Percentiles rank a stretch among this genome's conserved stretches.
Evolutionary conservation across 139 green algal species (phyloP).

Genomic region (Haematococcus lacustris): DNA sequence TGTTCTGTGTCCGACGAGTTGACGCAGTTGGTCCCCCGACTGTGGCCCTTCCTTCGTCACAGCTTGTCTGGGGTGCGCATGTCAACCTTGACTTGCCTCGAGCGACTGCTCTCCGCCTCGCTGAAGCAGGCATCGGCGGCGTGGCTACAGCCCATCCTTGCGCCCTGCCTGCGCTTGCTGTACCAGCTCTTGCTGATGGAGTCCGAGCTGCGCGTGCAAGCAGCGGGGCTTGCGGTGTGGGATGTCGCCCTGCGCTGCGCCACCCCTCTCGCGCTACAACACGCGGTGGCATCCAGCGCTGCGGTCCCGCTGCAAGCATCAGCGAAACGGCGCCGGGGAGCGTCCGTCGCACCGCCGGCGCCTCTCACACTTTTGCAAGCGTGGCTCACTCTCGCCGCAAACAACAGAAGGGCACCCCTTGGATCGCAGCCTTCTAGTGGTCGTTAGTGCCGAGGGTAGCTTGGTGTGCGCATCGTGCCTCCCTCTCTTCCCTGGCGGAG

Average conservation of each 20-base stretch:
- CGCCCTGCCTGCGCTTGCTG: not conserved
- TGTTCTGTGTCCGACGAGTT: not conserved
- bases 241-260: not conserved
- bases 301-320: too few species aligned
- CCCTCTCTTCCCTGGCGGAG: too few species aligned
- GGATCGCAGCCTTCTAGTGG: too few species aligned
- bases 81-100: not conserved
- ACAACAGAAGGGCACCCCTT: too few species aligned
- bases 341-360: too few species aligned
- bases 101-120: not conserved
- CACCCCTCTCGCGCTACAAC: too few species aligned
- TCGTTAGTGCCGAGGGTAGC: too few species aligned
- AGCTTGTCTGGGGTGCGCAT: conserved; percentile 27
- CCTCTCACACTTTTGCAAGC: too few species aligned
- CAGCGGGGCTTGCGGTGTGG: not conserved
- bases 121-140: not conserved
- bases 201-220: not conserved
- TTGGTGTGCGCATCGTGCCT: too few species aligned
- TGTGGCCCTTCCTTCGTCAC: conserved; percentile 82
- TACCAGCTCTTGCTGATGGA: not conserved
- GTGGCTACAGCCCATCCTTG: not conserved
- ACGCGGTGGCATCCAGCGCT: too few species aligned
- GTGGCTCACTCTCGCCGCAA: too few species aligned
- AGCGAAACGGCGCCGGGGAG: too few species aligned
- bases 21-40: not conserved